A percentile compares a stretch with the other conserved stretches of the same genome.
Conservation (phyloP, 495 filamentous ascomycete genomes). For the Friedmanniomyces simplex region DNA sequence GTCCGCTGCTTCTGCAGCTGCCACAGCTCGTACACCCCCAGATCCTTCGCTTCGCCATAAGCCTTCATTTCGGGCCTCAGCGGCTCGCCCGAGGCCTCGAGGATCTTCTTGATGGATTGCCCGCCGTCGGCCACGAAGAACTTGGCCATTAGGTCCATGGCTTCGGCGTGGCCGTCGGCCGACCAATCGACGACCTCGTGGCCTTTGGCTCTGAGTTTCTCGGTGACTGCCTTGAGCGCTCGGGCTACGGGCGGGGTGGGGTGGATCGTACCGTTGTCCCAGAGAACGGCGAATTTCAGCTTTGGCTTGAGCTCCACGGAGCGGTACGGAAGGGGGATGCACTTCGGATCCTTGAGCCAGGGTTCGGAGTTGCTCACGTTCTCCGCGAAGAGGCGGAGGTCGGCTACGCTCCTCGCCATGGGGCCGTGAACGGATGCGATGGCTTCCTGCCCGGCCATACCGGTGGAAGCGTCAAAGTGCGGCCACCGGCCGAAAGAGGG, state of each 20-base stretch:
- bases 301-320: slow-evolving; percentile 9
- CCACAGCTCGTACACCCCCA: slow-evolving; percentile 29
- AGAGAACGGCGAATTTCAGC: slow-evolving; percentile 58
- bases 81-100: slow-evolving; percentile 26
- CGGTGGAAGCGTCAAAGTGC: slow-evolving; percentile 31
- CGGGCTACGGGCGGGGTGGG: slow-evolving; percentile 61
- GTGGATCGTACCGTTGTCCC: slow-evolving; percentile 57
- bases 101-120: slow-evolving; percentile 23
- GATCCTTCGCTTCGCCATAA: slow-evolving; percentile 23
- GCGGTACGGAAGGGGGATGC: slow-evolving; percentile 22
- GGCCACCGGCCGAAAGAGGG: slow-evolving; percentile 47
- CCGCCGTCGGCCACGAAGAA: slow-evolving; percentile 34
- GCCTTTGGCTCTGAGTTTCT: slow-evolving; percentile 40
- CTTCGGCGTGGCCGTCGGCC: slow-evolving; percentile 36
- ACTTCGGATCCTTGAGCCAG: slow-evolving; percentile 22
- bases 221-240: slow-evolving; percentile 45
- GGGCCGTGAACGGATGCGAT: slow-evolving; percentile 54
- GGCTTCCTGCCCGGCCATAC: slow-evolving; percentile 44
- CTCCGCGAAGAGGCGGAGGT: slow-evolving; percentile 53
- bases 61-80: slow-evolving; percentile 33
- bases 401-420: slow-evolving; percentile 49
- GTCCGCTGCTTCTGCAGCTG: slow-evolving; percentile 29
- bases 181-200: slow-evolving; percentile 58
- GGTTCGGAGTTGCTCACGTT: slow-evolving; percentile 10
- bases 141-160: slow-evolving; percentile 17